Conservation (phyloP, 345 rosid species). For the Populus ilicifolia region DNA sequence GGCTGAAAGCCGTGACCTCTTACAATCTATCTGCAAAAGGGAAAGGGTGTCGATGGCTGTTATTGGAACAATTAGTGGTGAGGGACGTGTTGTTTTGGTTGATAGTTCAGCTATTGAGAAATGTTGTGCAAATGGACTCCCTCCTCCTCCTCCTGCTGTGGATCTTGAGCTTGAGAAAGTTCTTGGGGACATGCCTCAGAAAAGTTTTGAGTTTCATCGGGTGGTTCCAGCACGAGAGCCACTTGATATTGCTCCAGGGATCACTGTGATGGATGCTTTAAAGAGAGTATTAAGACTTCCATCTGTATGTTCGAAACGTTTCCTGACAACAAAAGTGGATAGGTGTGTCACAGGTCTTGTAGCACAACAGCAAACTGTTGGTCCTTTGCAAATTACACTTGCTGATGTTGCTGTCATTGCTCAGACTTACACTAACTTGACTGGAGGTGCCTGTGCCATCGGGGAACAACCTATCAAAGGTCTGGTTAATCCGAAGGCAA, state of each 20-base stretch:
- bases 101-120: constrained; percentile 60
- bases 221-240: constrained; percentile 51
- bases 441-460: constrained; percentile 89
- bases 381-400: constrained; percentile 84
- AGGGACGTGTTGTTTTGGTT: constrained; percentile 67
- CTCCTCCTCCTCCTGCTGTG: constrained; percentile 81
- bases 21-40: constrained; percentile 76
- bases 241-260: constrained; percentile 82
- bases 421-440: constrained; percentile 67
- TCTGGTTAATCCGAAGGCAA: constrained; percentile 77
- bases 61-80: constrained; percentile 74
- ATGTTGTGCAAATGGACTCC: constrained; percentile 50
- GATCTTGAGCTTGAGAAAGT: constrained; percentile 92
- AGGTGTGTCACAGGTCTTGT: constrained; percentile 96
- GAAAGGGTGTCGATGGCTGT: constrained; percentile 94
- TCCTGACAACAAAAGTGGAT: constrained; percentile 87
- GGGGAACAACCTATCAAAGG: constrained; percentile 96
- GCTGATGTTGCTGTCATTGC: constrained; percentile 97
- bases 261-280: constrained; percentile 73
- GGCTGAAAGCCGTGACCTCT: constrained; percentile 62
- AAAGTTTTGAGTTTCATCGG: constrained; percentile 66
- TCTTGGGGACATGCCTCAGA: constrained; percentile 94
- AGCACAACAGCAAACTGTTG: constrained; percentile 97
- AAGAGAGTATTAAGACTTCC: constrained; percentile 83
- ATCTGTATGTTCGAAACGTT: constrained; percentile 79